Conservation (phyloP, 1,284 basidiomycete species). For the Naganishia cerealis region DNA sequence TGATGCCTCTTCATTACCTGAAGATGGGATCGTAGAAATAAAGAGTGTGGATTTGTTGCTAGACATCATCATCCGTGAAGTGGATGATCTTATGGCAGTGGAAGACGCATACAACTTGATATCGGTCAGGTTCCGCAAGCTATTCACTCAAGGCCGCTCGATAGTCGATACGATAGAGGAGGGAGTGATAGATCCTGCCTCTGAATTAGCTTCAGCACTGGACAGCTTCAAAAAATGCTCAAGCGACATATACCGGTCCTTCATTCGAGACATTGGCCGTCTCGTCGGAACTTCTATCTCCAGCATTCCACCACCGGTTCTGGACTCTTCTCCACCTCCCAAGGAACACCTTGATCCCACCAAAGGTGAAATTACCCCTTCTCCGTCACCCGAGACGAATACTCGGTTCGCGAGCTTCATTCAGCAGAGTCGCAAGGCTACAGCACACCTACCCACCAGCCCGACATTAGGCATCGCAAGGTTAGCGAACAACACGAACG, state of each 20-base stretch:
- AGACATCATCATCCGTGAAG: constrained; percentile 31
- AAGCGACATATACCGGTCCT: constrained; percentile 30
- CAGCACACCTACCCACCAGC: constrained; percentile 5
- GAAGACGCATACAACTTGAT: constrained; percentile 31
- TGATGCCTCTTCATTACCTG: not conserved
- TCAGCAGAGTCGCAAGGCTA: constrained; percentile 18
- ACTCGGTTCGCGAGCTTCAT: constrained; percentile 8
- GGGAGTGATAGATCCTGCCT: not conserved
- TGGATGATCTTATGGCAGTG: constrained; percentile 26
- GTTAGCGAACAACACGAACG: not conserved
- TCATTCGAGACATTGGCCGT: constrained; percentile 35
- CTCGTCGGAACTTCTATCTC: constrained; percentile 21
- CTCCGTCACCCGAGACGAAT: constrained; percentile 17
- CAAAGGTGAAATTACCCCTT: constrained; percentile 4
- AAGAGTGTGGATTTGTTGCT: constrained; percentile 26
- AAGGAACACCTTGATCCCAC: constrained; percentile 19
- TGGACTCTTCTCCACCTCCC: constrained; percentile 28
- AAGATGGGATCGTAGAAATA: not conserved
- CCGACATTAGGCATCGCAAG: not conserved
- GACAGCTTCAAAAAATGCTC: constrained; percentile 3
- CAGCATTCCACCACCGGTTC: constrained; percentile 12
- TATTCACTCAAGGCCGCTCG: constrained; percentile 4
- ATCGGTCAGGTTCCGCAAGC: constrained; percentile 12
- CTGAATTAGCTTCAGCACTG: constrained; percentile 8
- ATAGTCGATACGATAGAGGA: not conserved